These are phyloP conservation scores for Lactarius hatsudake DNA, from an alignment of 768 basidiomycete genomes.

Conservation along the genomic window DNA sequence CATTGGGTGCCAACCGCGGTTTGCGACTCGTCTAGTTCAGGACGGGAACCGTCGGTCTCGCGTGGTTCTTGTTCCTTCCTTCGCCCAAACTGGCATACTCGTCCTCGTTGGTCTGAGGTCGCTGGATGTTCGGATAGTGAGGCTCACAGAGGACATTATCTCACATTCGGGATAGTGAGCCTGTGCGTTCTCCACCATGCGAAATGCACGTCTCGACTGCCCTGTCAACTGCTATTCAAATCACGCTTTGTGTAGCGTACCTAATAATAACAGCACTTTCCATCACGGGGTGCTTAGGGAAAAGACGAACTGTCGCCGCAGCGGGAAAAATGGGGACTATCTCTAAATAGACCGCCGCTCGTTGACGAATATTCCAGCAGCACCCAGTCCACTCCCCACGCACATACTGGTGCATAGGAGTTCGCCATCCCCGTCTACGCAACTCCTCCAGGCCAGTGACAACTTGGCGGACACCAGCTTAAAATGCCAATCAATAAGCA, in stretches of 20 bases:
- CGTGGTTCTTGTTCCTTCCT: conserved; percentile 27
- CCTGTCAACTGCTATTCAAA: neutral
- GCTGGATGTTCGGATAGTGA: conserved; percentile 24
- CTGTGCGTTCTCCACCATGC: neutral
- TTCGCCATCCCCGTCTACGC: conserved; percentile 59
- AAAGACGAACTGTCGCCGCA: too few species aligned
- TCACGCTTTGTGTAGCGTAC: neutral
- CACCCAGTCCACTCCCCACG: conserved; percentile 87
- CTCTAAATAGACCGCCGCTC: conserved; percentile 36
- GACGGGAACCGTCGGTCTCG: conserved; percentile 34
- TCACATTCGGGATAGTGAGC: neutral
- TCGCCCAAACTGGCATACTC: conserved; percentile 25
- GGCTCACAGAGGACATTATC: conserved; percentile 19
- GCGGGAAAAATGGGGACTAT: too few species aligned
- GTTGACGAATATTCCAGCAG: conserved; percentile 77
- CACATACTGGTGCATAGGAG: conserved; percentile 83
- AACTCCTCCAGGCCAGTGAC: conserved; percentile 86
- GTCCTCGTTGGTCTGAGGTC: conserved; percentile 26
- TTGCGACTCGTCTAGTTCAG: conserved; percentile 67
- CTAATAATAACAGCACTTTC: neutral
- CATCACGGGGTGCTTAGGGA: neutral
- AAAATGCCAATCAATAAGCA: conserved; percentile 8
- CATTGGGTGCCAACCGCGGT: conserved; percentile 86
- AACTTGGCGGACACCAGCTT: conserved; percentile 80
- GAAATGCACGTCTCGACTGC: neutral